Evolutionary conservation across 2,329 filamentous ascomycete species (phyloP).

Genomic region (Hypoxylon sp.): DNA sequence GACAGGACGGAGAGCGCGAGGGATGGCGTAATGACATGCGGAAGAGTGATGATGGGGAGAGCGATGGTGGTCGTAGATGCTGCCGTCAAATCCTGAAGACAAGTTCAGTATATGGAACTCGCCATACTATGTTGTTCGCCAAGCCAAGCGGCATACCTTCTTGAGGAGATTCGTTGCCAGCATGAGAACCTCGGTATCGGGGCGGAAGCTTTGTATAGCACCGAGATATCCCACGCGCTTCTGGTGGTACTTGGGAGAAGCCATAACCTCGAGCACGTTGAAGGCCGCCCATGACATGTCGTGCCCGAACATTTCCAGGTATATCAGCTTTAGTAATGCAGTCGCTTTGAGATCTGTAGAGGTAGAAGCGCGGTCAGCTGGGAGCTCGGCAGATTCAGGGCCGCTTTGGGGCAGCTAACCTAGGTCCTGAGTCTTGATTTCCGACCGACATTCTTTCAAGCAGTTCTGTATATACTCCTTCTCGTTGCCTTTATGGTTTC

Average conservation of each 20-base stretch:
- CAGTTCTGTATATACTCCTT: slow-evolving; percentile 93
- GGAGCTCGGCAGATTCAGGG: slow-evolving; percentile 1
- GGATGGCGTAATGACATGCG: slow-evolving; percentile 91
- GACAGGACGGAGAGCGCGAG: slow-evolving; percentile 88
- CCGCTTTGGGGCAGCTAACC: slow-evolving; percentile 59
- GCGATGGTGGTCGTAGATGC: slow-evolving; percentile 79
- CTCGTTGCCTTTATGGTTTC: slow-evolving; percentile 94
- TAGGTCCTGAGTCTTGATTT: slow-evolving; percentile 94
- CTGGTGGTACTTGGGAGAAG: slow-evolving; percentile 90
- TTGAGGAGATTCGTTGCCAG: slow-evolving; percentile 95
- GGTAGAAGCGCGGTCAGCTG: slow-evolving; percentile 27
- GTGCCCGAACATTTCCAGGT: slow-evolving; percentile 98
- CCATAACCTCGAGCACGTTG: slow-evolving; percentile 99
- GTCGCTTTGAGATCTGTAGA: slow-evolving; percentile 88
- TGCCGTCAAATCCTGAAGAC: slow-evolving; percentile 73
- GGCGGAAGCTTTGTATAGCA: slow-evolving; percentile 93
- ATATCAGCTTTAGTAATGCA: slow-evolving; percentile 92
- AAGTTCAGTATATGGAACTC: slow-evolving; percentile 16
- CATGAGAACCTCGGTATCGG: slow-evolving; percentile 97
- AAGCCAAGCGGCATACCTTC: slow-evolving; percentile 66
- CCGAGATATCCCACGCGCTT: slow-evolving; percentile 95
- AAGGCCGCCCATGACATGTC: slow-evolving; percentile 99
- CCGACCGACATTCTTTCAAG: slow-evolving; percentile 92
- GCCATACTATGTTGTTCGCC: background rate
- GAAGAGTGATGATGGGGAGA: slow-evolving; percentile 87